Evolutionary conservation across 331 rosid species (phyloP).

Genomic region (Cucumis variabilis): DNA sequence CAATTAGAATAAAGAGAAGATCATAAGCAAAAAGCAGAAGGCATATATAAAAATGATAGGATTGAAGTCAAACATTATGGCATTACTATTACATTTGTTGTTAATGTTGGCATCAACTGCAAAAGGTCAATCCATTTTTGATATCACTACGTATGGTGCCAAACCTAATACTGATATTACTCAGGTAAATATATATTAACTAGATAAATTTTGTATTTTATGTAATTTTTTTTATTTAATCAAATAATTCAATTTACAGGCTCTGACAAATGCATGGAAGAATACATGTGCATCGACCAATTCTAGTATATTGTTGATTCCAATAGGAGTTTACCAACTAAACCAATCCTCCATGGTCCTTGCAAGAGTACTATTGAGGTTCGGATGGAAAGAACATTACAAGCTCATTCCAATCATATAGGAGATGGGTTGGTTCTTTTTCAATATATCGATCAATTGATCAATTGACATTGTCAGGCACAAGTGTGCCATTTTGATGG

Average conservation of each 20-base stretch:
- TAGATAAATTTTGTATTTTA: no score
- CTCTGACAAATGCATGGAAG: constrained; percentile 51
- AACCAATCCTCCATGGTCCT: not conserved
- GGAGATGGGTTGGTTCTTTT: no score
- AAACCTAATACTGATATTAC: constrained; percentile 46
- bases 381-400: no score
- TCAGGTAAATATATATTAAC: constrained; percentile 33
- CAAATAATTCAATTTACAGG: constrained; percentile 33
- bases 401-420: no score
- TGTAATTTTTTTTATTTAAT: not conserved
- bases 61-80: not conserved
- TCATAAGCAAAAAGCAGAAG: not conserved
- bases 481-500: no score
- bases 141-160: constrained; percentile 41
- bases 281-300: constrained; percentile 49
- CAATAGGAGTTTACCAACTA: constrained; percentile 34
- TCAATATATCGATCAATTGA: no score
- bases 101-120: constrained; percentile 7
- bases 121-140: constrained; percentile 31
- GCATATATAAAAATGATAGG: constrained; percentile 10
- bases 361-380: no score
- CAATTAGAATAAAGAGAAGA: no score
- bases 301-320: constrained; percentile 26
- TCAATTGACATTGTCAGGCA: no score
- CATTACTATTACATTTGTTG: not conserved